Evolutionary conservation across 1,139 yeast genomes (phyloP).

Genomic region (Saccharomyces hybrid): DNA sequence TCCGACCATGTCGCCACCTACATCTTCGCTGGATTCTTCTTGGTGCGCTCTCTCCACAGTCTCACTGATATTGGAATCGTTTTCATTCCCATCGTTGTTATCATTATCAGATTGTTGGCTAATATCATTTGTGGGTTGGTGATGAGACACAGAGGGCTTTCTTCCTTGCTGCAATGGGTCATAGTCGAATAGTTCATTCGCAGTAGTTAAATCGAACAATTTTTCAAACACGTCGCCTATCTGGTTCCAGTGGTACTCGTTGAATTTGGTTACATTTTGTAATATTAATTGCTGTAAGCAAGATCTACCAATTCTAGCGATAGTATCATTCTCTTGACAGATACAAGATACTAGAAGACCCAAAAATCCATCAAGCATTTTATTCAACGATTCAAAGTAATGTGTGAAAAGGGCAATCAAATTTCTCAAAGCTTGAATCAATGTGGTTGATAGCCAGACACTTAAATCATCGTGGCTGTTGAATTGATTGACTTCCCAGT

Average conservation of each 20-base stretch:
- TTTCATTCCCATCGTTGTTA: slow-evolving; percentile 2
- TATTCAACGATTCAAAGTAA: slow-evolving; percentile 65
- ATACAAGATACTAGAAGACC: slow-evolving; percentile 76
- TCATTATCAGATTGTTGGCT: not conserved
- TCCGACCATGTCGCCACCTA: slow-evolving; percentile 23
- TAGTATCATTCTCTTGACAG: slow-evolving; percentile 94
- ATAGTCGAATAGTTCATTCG: slow-evolving; percentile 68
- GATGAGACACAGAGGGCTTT: slow-evolving; percentile 12
- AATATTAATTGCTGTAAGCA: slow-evolving; percentile 73
- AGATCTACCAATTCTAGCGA: slow-evolving; percentile 87
- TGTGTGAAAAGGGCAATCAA: slow-evolving; percentile 76
- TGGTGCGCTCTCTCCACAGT: slow-evolving; percentile 29
- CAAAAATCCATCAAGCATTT: slow-evolving; percentile 70
- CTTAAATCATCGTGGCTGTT: slow-evolving; percentile 74
- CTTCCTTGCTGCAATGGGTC: slow-evolving; percentile 47
- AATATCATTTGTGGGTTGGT: not conserved
- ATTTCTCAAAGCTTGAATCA: slow-evolving; percentile 89
- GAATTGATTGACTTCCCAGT: slow-evolving; percentile 63
- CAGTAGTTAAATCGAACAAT: slow-evolving; percentile 76
- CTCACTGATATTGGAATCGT: slow-evolving; percentile 9
- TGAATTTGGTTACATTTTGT: slow-evolving; percentile 63
- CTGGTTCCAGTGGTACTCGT: slow-evolving; percentile 63
- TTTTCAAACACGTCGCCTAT: slow-evolving; percentile 55
- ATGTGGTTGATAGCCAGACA: slow-evolving; percentile 93
- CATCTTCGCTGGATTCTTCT: slow-evolving; percentile 32